Evolutionary conservation across 1,139 yeast species (phyloP).

Genomic region (Candida sojae): DNA sequence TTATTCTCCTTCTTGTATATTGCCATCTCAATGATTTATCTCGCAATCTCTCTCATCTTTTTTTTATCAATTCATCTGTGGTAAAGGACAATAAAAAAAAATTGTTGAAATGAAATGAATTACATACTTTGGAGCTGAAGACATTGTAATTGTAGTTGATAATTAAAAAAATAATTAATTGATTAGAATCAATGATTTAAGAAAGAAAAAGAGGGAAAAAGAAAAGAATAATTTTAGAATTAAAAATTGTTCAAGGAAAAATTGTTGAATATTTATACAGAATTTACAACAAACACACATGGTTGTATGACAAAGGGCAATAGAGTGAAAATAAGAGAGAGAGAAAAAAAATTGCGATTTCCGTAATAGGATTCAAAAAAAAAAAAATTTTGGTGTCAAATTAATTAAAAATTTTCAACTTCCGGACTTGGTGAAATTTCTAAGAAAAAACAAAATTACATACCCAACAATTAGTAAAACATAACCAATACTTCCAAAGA

Average conservation of each 20-base stretch:
- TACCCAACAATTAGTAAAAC: not conserved
- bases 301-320: not conserved
- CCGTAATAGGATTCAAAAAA: not conserved
- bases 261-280: slow-evolving; percentile 12
- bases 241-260: slow-evolving; percentile 4
- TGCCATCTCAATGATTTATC: no score
- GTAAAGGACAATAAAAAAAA: not conserved
- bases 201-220: slow-evolving; percentile 5
- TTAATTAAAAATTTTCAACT: not conserved
- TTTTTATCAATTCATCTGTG: not conserved
- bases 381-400: slow-evolving; percentile 1
- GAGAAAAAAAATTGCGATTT: not conserved
- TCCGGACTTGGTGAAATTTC: slow-evolving; percentile 2
- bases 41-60: not conserved
- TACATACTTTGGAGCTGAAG: slow-evolving; percentile 49
- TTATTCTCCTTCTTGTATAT: not conserved
- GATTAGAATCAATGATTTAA: slow-evolving; percentile 3
- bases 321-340: no score
- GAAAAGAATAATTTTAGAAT: not conserved
- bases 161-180: not conserved
- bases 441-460: not conserved
- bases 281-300: not conserved
- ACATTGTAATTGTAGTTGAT: slow-evolving; percentile 9
- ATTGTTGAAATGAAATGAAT: not conserved
- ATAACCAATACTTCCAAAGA: no score